Evolutionary conservation across 208 protist species (phyloP), one percentile per base, ranked within the genome.

Genomic region (Leishmania martiniquensis): DNA sequence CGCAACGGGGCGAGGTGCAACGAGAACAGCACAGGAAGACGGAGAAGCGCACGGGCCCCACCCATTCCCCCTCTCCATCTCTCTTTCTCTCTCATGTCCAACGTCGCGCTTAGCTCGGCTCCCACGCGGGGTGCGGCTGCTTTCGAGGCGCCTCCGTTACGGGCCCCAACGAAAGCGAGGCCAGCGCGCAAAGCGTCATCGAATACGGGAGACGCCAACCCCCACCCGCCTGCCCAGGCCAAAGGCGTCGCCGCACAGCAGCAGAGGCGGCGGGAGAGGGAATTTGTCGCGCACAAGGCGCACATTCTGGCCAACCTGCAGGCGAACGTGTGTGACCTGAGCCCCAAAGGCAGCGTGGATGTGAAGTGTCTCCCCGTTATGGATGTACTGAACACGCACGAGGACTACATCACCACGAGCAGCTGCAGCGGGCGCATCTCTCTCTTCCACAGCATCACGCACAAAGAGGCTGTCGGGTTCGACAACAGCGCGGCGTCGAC

Each of bases 371-470:
- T 88, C 39, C 84, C 88, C 7, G 75, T 96, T 39, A 95, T 97
- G 89, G 45, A 82, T 17, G 29, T 92, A 7, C 83, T 97, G 32
- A 97, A 97, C 84, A 85, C 73, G 15, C 85, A 94, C 75, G 17
- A 22, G 3, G 91, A 97, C 76, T 97, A 96, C 82, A 77, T 97
- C 34, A 97, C 93, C 17, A 95, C 92, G 4, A 97, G 93, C 85
- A 97, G 93, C 74, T 97, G 93, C 84, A 94, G 91, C 67, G 93
- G 93, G 47, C 93, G 93, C 57, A 97, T 97, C 51, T 89, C 93
- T 15, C 90, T 97, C 62, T 97, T 97, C 71, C 93, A 97, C 72
- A 86, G 82, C 77, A 81, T 87, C 44, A 37, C 55, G 15, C 52
- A 67, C 44, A 55, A 39, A 13, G 45, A 76, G 29, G 62, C n/a